Evolutionary conservation across 768 basidiomycete genomes (phyloP), one percentile per base, ranked within the genome.

Genomic region (Russula vinacea): DNA sequence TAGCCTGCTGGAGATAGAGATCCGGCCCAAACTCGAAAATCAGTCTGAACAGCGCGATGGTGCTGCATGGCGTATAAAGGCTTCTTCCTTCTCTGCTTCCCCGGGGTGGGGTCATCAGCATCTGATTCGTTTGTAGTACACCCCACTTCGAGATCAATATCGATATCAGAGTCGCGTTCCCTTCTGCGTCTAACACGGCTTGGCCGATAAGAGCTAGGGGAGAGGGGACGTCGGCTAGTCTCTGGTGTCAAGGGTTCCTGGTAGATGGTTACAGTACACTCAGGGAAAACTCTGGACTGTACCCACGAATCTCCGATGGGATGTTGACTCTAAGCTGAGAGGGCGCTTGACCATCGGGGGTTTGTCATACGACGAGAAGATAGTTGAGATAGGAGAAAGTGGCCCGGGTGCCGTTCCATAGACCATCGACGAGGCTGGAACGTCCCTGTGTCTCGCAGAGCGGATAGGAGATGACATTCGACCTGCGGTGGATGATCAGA

Each of bases 1-100:
- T 58, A 60, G 16, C 49, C 29, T 33, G 49, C 19, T 22, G 71
- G 73, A 67, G 59, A 58, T 74, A 73, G 22, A 71, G 56, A 19
- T 72, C 74, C 35, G 75, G 65, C 58, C 69, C 75, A 65, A 29
- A 19, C 14, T 56, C 58, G 64, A 32, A 69, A 70, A 50, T 91
- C 88, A 1, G 89, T 91, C 71, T 92, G 92, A 8, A 89, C 81
- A 14, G 82, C 86, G 50, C 83, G 80, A 32, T 62, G 58, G 10
- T 58, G 49, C 9, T 40, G 57, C 49, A 47, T 35, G 10, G 57
- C 42, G 35, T 49, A 37, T 33, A 61, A 51, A 16, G 29, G 9
- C 42, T 32, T 53, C 14, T 45, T 39, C 16, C 32, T 54, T 37
- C 45, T 52, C 33, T 49, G 40, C 37, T 22, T 58, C 35, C 29